Conservation (phyloP, 2,329 filamentous ascomycete genomes). For the Neobulgaria alba region DNA sequence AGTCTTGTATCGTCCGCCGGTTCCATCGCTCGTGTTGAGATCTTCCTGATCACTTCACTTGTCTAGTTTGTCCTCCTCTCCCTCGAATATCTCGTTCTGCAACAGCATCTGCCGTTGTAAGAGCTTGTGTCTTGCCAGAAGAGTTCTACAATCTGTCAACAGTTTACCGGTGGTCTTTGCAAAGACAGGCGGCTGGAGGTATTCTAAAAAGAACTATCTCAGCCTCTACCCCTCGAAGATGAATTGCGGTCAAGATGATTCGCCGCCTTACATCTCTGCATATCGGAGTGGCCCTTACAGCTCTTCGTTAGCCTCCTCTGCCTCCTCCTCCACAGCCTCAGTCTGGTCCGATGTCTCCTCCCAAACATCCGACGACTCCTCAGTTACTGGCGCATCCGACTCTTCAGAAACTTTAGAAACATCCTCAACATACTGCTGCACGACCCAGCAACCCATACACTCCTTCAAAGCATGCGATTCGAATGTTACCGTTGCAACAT, state of each 20-base stretch:
- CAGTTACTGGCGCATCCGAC: slow-evolving; percentile 43
- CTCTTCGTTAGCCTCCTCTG: slow-evolving; percentile 63
- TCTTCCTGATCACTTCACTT: slow-evolving; percentile 30
- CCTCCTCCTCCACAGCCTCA: slow-evolving; percentile 68
- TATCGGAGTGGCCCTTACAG: slow-evolving; percentile 54
- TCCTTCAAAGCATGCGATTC: slow-evolving; percentile 30
- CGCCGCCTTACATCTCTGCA: slow-evolving; percentile 42
- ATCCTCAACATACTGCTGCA: slow-evolving; percentile 36
- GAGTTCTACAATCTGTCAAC: slow-evolving; percentile 32
- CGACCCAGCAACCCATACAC: slow-evolving; percentile 24
- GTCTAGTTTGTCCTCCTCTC: slow-evolving; percentile 31
- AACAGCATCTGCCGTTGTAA: slow-evolving; percentile 25
- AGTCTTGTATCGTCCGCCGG: slow-evolving; percentile 53
- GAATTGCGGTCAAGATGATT: slow-evolving; percentile 45
- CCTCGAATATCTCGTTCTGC: slow-evolving; percentile 38
- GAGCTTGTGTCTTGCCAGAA: slow-evolving; percentile 35
- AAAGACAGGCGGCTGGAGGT: slow-evolving; percentile 48
- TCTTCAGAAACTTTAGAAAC: slow-evolving; percentile 39
- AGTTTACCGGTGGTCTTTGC: slow-evolving; percentile 41
- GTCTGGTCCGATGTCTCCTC: slow-evolving; percentile 68
- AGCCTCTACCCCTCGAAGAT: slow-evolving; percentile 41
- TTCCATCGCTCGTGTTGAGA: slow-evolving; percentile 47
- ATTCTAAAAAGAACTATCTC: slow-evolving; percentile 18
- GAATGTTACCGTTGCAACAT: slow-evolving; percentile 21
- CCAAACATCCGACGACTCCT: slow-evolving; percentile 62